A percentile compares a stretch with the other conserved stretches of the same genome.
These are phyloP conservation scores for Sarcodon sp. DNA, from an alignment of 768 basidiomycete species.

Conservation along the genomic window DNA sequence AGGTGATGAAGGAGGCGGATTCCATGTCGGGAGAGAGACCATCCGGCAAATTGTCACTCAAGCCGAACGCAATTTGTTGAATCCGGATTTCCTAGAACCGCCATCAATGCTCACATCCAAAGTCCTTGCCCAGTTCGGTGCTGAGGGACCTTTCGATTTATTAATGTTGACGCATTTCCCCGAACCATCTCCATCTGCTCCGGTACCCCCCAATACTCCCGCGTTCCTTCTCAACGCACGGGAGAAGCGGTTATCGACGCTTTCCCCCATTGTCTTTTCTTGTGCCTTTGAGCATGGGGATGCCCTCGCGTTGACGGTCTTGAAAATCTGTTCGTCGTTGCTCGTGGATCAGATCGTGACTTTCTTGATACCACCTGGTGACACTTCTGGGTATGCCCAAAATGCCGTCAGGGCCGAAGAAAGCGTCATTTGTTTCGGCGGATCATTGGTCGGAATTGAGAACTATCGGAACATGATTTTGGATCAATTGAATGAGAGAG, in stretches of 20 bases:
- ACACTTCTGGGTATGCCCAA: slow-evolving; percentile 2
- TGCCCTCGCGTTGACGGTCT: slow-evolving; percentile 46
- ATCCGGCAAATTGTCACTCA: slow-evolving; percentile 53
- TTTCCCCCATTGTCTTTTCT: slow-evolving; percentile 66
- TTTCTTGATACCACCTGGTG: slow-evolving; percentile 31
- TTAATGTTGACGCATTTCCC: slow-evolving; percentile 51
- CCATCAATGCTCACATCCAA: not conserved
- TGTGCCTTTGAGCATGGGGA: slow-evolving; percentile 64
- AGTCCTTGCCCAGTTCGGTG: slow-evolving; percentile 42
- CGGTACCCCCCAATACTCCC: slow-evolving; percentile 5
- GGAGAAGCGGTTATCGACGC: slow-evolving; percentile 65
- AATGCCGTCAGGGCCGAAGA: slow-evolving; percentile 34
- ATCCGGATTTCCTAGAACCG: slow-evolving; percentile 5
- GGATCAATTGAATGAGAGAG: slow-evolving; percentile 39
- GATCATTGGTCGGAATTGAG: slow-evolving; percentile 58
- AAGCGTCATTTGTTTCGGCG: slow-evolving; percentile 63
- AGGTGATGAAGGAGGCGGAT: slow-evolving; percentile 79
- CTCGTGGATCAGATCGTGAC: slow-evolving; percentile 50
- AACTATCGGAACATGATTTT: slow-evolving; percentile 42
- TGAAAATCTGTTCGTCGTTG: slow-evolving; percentile 34
- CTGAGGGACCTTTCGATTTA: slow-evolving; percentile 47
- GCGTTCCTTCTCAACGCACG: slow-evolving; percentile 24
- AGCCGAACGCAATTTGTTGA: slow-evolving; percentile 34
- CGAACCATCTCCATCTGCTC: slow-evolving; percentile 27
- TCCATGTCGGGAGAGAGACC: slow-evolving; percentile 65